Evolutionary conservation across 192 early-diverging fungal genomes (phyloP).

Genomic region (Backusella psychrophila): DNA sequence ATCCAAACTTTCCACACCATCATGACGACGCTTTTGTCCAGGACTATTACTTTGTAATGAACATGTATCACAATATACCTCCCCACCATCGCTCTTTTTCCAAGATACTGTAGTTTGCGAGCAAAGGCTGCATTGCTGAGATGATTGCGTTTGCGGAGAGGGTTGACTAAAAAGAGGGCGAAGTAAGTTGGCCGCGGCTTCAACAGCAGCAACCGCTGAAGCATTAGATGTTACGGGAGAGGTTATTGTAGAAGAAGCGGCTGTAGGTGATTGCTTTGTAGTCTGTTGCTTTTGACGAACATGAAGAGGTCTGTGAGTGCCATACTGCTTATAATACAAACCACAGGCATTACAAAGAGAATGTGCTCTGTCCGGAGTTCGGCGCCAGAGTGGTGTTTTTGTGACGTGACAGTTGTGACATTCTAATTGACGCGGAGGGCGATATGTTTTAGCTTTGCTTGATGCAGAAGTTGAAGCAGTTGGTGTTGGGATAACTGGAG

Average conservation of each 20-base stretch:
- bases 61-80: constrained; percentile 78
- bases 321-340: constrained; percentile 92
- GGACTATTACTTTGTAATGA: constrained; percentile 38
- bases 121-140: constrained; percentile 61
- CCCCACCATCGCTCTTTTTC: constrained; percentile 71
- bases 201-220: neutral
- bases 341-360: constrained; percentile 97
- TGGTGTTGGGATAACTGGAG: neutral
- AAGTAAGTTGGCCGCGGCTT: constrained; percentile 10
- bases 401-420: constrained; percentile 78
- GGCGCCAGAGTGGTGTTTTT: constrained; percentile 91
- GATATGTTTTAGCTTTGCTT: constrained; percentile 15
- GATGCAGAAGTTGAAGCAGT: neutral
- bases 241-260: constrained; percentile 2
- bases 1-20: neutral
- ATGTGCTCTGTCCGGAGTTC: constrained; percentile 70
- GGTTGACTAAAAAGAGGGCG: constrained; percentile 8
- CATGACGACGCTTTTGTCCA: constrained; percentile 38
- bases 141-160: neutral
- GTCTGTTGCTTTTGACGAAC: constrained; percentile 28
- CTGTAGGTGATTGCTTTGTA: constrained; percentile 14
- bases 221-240: neutral
- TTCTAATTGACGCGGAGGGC: constrained; percentile 39
- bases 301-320: constrained; percentile 68
- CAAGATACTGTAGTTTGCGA: constrained; percentile 69